Base-by-base conservation (phyloP, 345 rosid species). In the rapeseed (Brassica napus) region DNA sequence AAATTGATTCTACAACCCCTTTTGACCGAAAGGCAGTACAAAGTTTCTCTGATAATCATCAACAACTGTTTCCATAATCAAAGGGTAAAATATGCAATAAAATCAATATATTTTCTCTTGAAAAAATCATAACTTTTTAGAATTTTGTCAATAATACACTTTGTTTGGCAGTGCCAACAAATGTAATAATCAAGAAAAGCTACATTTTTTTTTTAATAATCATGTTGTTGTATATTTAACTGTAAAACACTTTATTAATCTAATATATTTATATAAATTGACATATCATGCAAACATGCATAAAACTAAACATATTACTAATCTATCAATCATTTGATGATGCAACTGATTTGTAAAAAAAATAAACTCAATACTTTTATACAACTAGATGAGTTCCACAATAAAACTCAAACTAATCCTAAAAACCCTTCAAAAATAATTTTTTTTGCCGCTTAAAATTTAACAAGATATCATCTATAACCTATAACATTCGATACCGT, bases 1-100 rank as follows among this genome's bases (percentile, higher is more conserved):
- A 8, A 72, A 59, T 42, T 55, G 37, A 55, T 32, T 31, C 15
- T 66, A 31, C 30, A 1, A 26, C 8, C 54, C 8, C 63, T 79
- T 79, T 72, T 72, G 68, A 78, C 82, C 77, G 73, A 78, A 78
- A 72, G 82, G 66, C 14, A 42, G 60, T 58, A 32, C 11, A 78
- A 78, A 78, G 73, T 21, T 44, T 23, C 63, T 55, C 54, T 55
- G 3, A 11, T 39, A 28, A 42, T 6, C 64, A 70, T 70, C 39
- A 77, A 23, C 34, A 31, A 69, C 71, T 63, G 39, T 47, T 52
- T 7, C 26, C 76, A 64, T 34, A 70, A 77, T 77, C 66, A 64
- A 16, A 35, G 71, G 81, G 24, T 0, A 21, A 63, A 34, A 55
- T 60, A 47, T 21, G 5, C 18, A 59, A 62, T 32, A 62, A 11